Evolutionary conservation across 2,329 filamentous ascomycete species (phyloP).

Genomic region (Fusarium drepaniforme): DNA sequence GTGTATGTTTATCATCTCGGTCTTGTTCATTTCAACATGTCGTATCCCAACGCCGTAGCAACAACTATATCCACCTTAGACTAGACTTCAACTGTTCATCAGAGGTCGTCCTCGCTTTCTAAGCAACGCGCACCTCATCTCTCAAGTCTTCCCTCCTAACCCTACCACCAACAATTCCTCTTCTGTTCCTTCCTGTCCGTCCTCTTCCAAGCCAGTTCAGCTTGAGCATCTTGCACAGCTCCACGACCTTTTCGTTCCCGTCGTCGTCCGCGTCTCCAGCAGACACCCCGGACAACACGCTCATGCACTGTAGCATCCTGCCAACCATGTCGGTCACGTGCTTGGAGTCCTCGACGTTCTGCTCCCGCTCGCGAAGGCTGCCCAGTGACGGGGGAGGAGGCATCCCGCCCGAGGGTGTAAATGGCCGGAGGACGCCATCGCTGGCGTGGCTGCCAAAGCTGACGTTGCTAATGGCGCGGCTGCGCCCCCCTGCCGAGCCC

Average conservation of each 20-base stretch:
- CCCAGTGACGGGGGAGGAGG: slow-evolving; percentile 47
- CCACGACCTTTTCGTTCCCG: slow-evolving; percentile 82
- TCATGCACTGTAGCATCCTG: slow-evolving; percentile 95
- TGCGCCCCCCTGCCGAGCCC: slow-evolving; percentile 70
- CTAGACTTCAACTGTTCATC: background rate
- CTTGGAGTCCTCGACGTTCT: slow-evolving; percentile 76
- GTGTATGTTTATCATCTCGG: background rate
- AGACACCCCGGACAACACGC: slow-evolving; percentile 77
- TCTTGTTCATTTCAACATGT: background rate
- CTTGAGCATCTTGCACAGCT: slow-evolving; percentile 88
- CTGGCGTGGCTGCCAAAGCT: slow-evolving; percentile 70
- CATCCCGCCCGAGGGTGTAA: slow-evolving; percentile 58
- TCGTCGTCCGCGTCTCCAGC: slow-evolving; percentile 72
- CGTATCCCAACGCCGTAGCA: background rate
- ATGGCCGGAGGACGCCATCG: slow-evolving; percentile 61
- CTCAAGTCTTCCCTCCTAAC: slow-evolving; percentile 60
- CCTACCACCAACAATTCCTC: slow-evolving; percentile 85
- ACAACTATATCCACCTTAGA: background rate
- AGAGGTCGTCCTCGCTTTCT: background rate
- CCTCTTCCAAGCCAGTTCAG: slow-evolving; percentile 97
- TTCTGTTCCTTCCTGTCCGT: slow-evolving; percentile 86
- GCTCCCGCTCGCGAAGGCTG: slow-evolving; percentile 67
- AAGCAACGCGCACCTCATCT: slow-evolving; percentile 56
- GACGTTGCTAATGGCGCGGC: slow-evolving; percentile 89
- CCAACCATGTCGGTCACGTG: slow-evolving; percentile 95